Percentiles rank a stretch among this genome's conserved stretches.
Conservation (phyloP, 495 filamentous ascomycete species). For the Aspergillus bertholletiae region DNA sequence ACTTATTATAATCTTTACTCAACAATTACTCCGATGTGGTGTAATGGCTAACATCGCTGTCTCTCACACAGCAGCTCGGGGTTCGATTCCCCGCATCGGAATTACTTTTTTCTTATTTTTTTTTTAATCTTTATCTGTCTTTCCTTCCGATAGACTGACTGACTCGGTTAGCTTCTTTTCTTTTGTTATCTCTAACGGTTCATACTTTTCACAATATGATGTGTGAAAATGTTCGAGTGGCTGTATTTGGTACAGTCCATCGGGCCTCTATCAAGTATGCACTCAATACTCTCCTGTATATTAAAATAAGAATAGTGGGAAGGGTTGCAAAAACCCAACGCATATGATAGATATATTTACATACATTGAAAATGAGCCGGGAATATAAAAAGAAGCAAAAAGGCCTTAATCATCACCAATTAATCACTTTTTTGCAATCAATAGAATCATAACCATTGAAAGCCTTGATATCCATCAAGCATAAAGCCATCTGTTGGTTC, state of each 20-base stretch:
- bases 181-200: too few species aligned
- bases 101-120: background rate
- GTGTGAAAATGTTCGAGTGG: too few species aligned
- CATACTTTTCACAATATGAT: too few species aligned
- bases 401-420: background rate
- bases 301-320: background rate
- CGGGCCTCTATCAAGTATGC: too few species aligned
- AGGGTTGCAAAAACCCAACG: background rate
- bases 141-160: too few species aligned
- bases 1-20: background rate
- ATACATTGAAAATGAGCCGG: background rate
- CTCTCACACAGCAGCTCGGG: slow-evolving; percentile 29
- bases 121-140: background rate
- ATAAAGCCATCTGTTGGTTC: background rate
- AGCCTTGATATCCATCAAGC: background rate
- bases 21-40: slow-evolving; percentile 21
- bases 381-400: background rate
- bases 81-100: slow-evolving; percentile 32
- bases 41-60: slow-evolving; percentile 30
- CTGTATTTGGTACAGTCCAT: too few species aligned
- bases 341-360: too few species aligned
- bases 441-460: background rate
- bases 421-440: background rate
- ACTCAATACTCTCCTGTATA: too few species aligned
- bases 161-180: too few species aligned